Evolutionary conservation across 345 rosid genomes (phyloP).

Genomic region (Eucalyptus sp.): DNA sequence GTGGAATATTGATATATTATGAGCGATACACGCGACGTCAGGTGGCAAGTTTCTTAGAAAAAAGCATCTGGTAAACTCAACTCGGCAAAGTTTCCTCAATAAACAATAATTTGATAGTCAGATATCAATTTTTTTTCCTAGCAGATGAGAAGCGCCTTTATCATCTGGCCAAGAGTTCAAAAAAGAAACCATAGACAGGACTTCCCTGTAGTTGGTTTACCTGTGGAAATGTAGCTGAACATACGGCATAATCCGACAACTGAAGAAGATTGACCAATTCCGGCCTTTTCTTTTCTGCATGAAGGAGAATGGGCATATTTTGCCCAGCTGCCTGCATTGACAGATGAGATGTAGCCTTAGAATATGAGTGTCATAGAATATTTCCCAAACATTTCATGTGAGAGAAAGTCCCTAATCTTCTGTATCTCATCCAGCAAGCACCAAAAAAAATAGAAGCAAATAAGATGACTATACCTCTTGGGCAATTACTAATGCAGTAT

Average conservation of each 20-base stretch:
- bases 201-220: conserved; percentile 13
- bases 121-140: background rate
- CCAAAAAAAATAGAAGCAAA: background rate
- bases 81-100: background rate
- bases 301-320: conserved; percentile 73
- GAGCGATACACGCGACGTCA: background rate
- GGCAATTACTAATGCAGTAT: conserved; percentile 53
- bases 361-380: background rate
- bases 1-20: background rate
- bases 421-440: background rate
- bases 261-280: conserved; percentile 61
- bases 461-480: conserved; percentile 42
- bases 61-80: background rate
- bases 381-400: background rate
- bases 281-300: conserved; percentile 73
- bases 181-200: background rate
- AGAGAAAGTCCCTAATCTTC: background rate
- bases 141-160: background rate
- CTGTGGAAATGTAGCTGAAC: conserved; percentile 78
- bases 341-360: background rate
- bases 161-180: background rate
- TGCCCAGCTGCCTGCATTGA: conserved; percentile 44
- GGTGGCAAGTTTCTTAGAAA: background rate
- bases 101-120: background rate
- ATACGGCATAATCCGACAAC: conserved; percentile 54